Conservation (phyloP, 2,329 filamentous ascomycete species). For the Fusarium sp. region DNA sequence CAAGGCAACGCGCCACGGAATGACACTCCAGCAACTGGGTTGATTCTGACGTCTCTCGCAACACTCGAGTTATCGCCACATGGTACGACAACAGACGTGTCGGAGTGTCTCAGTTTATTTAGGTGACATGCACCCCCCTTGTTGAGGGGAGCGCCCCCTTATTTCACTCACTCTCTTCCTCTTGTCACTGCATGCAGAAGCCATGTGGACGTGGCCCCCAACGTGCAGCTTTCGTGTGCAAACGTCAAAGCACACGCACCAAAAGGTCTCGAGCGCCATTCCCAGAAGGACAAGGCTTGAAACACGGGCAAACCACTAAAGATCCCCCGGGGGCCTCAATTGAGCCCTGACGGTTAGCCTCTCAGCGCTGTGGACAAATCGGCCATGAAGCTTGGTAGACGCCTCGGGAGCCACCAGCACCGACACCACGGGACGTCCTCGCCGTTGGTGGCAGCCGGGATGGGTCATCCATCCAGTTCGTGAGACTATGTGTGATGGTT, state of each 20-base stretch:
- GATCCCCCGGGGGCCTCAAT: background rate
- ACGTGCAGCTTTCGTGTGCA: background rate
- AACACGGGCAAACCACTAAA: background rate
- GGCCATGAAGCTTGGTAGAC: too few relatives aligned
- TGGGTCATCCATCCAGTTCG: background rate
- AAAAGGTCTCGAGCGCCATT: background rate
- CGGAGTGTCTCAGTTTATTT: background rate
- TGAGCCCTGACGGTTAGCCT: background rate
- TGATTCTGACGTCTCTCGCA: background rate
- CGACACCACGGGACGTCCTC: background rate
- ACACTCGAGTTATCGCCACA: slow-evolving; percentile 12
- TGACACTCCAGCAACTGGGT: slow-evolving; percentile 6
- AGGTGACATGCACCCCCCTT: background rate
- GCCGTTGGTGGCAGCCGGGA: slow-evolving; percentile 4
- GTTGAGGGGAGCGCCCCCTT: background rate
- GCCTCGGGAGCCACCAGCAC: background rate
- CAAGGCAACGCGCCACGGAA: slow-evolving; percentile 15
- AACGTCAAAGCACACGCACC: slow-evolving; percentile 5
- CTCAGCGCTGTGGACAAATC: background rate
- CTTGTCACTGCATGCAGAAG: too few relatives aligned
- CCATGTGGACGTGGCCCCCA: background rate
- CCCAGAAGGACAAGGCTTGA: slow-evolving; percentile 22
- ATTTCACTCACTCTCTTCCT: background rate
- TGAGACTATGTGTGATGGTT: slow-evolving; percentile 1
- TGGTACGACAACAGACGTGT: background rate